These are phyloP conservation scores for Sugiyamaella lignohabitans DNA, from an alignment of 805 yeast species.

Conservation along the genomic window DNA sequence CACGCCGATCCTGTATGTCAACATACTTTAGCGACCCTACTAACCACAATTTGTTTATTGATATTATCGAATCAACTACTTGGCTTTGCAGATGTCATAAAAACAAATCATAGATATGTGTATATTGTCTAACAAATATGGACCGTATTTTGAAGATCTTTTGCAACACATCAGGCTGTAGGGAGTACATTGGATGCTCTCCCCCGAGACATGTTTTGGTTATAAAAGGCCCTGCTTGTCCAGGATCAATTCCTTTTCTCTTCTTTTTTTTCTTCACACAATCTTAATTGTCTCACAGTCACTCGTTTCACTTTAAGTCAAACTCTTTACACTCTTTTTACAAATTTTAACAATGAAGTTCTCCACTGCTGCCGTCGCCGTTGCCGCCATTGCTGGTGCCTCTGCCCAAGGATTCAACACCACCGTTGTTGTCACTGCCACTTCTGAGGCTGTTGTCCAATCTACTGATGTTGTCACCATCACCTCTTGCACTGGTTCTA, in stretches of 20 bases:
- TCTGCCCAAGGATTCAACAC: constrained; percentile 15
- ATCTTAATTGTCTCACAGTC: background rate
- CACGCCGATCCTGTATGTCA: too few species aligned
- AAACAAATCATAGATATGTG: too few species aligned
- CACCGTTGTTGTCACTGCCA: constrained; percentile 15
- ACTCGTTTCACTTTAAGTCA: background rate
- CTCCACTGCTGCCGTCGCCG: constrained; percentile 16
- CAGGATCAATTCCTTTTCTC: background rate
- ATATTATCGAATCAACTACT: too few species aligned
- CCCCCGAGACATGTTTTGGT: too few species aligned
- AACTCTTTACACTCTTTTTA: background rate
- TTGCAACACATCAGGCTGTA: too few species aligned
- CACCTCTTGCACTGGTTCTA: constrained; percentile 31
- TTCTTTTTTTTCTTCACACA: background rate
- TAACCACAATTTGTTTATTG: too few species aligned
- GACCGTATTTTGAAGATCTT: too few species aligned
- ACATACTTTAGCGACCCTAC: too few species aligned
- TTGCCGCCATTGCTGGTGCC: constrained; percentile 19
- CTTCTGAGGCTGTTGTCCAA: constrained; percentile 10
- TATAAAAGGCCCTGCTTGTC: too few species aligned
- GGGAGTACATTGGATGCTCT: too few species aligned
- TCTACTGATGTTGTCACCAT: constrained; percentile 19
- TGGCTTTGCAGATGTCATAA: too few species aligned
- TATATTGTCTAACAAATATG: too few species aligned
- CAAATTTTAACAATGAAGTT: background rate